A percentile compares a stretch with the other conserved stretches of the same genome.
Evolutionary conservation across 2,329 filamentous ascomycete species (phyloP).

Genomic region (Trichoderma endophyticum): DNA sequence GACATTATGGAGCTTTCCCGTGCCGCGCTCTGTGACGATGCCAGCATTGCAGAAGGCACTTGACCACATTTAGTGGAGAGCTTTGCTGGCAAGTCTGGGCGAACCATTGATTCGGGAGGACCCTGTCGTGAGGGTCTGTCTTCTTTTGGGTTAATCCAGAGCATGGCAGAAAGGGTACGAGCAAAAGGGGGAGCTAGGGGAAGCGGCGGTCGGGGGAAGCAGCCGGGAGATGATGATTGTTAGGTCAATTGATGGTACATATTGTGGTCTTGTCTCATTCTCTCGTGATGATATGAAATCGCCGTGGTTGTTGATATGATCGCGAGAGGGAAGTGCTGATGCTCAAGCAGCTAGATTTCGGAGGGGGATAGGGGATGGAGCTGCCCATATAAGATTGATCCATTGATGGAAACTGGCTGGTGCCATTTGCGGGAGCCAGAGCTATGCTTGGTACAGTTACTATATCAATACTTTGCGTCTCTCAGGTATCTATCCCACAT

Average conservation of each 20-base stretch:
- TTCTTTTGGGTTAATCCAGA: background rate
- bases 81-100: conserved; percentile 8
- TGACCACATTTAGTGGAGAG: conserved; percentile 11
- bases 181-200: background rate
- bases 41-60: background rate
- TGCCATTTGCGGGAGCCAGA: background rate
- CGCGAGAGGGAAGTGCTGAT: no score
- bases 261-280: background rate
- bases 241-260: background rate
- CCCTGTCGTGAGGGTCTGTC: conserved; percentile 6
- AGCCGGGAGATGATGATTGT: background rate
- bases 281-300: background rate
- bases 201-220: conserved; percentile 14
- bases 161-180: background rate
- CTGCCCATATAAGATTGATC: background rate
- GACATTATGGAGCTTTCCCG: conserved; percentile 4
- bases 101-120: conserved; percentile 1
- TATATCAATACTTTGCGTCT: background rate
- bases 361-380: background rate
- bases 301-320: background rate
- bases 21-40: background rate
- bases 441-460: background rate
- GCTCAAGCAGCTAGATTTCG: background rate
- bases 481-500: background rate
- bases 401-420: background rate